Evolutionary conservation across 176 grass and related monocot species (phyloP).

Genomic region (maize (Zea mays)): Zm-B73-REFERENCE-NAM-5.0 NC_050099.1:34722001-34722500

Average conservation of each 20-base stretch:
- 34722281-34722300: slow-evolving; percentile 54
- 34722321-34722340: slow-evolving; percentile 17
- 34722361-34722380: background rate
- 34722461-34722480: background rate
- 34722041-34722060: slow-evolving; percentile 15
- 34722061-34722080: slow-evolving; percentile 83
- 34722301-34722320: slow-evolving; percentile 46
- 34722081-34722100: slow-evolving; percentile 76
- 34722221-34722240: slow-evolving; percentile 46
- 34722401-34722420: background rate
- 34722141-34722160: slow-evolving; percentile 86
- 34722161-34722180: slow-evolving; percentile 87
- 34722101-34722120: slow-evolving; percentile 61
- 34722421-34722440: too few relatives aligned
- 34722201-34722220: slow-evolving; percentile 45
- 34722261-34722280: slow-evolving; percentile 32
- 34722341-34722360: background rate
- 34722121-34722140: slow-evolving; percentile 66
- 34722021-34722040: slow-evolving; percentile 27
- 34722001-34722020: background rate
- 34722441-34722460: background rate
- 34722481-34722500: background rate
- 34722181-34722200: slow-evolving; percentile 46
- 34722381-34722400: slow-evolving; percentile 14
- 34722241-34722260: slow-evolving; percentile 37